Evolutionary conservation across 257 asterid genomes (phyloP).

Genomic region (Anisodus tanguticus): DNA sequence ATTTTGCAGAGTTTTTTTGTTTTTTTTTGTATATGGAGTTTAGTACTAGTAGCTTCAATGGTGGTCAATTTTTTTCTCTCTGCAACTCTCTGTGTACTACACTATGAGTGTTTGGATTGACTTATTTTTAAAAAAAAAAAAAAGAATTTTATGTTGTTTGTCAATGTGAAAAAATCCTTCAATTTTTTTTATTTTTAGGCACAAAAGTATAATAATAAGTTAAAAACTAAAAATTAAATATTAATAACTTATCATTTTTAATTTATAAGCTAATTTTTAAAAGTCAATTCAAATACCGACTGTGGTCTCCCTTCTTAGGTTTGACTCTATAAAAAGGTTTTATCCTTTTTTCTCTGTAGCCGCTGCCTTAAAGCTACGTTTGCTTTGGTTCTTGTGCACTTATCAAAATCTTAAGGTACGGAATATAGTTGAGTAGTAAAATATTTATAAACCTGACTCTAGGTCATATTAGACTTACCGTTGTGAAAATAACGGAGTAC

Average conservation of each 20-base stretch:
- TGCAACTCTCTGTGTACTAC: not conserved
- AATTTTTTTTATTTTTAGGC: no score
- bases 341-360: slow-evolving; percentile 28
- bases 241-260: no score
- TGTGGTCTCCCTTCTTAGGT: slow-evolving; percentile 36
- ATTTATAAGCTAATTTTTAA: no score
- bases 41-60: slow-evolving; percentile 40
- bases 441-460: not conserved
- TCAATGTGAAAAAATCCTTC: no score
- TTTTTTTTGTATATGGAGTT: not conserved
- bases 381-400: slow-evolving; percentile 44
- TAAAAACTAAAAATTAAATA: no score
- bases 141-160: no score
- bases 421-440: not conserved
- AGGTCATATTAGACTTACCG: not conserved
- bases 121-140: no score
- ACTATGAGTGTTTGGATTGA: no score
- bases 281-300: not conserved
- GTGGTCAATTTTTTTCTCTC: slow-evolving; percentile 45
- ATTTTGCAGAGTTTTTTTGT: not conserved
- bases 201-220: no score
- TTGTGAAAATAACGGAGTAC: no score
- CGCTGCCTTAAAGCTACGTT: slow-evolving; percentile 44
- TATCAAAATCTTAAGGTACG: not conserved
- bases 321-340: slow-evolving; percentile 40